phyloP scores from a whole-genome alignment of 768 basidiomycete genomes.

The Boletus tylopilopsis region DNA sequence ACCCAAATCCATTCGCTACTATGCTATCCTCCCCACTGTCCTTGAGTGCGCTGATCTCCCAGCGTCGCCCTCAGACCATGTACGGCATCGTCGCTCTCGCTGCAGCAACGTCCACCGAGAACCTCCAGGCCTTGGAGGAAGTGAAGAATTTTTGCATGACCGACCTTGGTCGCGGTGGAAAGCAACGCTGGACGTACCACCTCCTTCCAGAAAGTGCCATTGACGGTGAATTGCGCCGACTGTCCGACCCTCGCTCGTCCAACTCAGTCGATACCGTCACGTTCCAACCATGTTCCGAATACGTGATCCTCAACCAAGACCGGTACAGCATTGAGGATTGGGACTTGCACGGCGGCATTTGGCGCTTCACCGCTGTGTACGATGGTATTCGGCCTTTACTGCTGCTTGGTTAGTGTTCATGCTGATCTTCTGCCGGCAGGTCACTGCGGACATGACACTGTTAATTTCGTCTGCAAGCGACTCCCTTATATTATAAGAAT shows the following conservation, averaged over 20 bases:
- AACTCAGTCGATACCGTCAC: constrained; percentile 36
- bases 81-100: constrained; percentile 41
- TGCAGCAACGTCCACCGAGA: constrained; percentile 44
- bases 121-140: constrained; percentile 48
- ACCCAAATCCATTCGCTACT: constrained; percentile 8
- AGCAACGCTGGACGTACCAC: constrained; percentile 52
- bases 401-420: constrained; percentile 23
- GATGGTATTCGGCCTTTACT: constrained; percentile 32
- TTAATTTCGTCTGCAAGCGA: constrained; percentile 39
- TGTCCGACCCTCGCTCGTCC: constrained; percentile 35
- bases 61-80: constrained; percentile 16
- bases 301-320: constrained; percentile 39
- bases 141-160: constrained; percentile 50
- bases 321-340: constrained; percentile 39
- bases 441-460: constrained; percentile 47
- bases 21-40: constrained; percentile 10
- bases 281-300: constrained; percentile 41
- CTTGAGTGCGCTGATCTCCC: constrained; percentile 2
- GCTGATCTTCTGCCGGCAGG: constrained; percentile 31
- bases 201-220: constrained; percentile 40
- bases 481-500: constrained; percentile 40
- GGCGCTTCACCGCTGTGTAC: constrained; percentile 45
- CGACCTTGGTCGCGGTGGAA: constrained; percentile 51
- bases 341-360: constrained; percentile 37
- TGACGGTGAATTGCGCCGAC: constrained; percentile 36